phyloP scores from a whole-genome alignment of 805 yeast species.

The Kodamaea fukazawae region DNA sequence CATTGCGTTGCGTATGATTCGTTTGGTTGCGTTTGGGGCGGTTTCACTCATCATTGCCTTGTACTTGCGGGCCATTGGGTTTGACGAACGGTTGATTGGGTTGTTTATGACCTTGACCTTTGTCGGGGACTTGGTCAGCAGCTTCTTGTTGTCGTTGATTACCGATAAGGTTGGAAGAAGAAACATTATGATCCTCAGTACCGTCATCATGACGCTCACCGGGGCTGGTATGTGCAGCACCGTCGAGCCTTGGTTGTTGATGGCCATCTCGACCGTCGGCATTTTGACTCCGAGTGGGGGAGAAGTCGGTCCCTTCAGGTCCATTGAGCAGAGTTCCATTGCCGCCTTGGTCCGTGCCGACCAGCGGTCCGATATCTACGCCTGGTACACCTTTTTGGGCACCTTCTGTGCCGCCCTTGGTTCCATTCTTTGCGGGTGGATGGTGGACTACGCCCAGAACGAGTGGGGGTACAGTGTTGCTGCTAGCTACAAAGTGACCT shows the following conservation, averaged over 20 bases:
- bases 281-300: conserved; percentile 58
- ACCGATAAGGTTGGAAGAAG: conserved; percentile 51
- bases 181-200: conserved; percentile 37
- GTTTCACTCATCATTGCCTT: conserved; percentile 41
- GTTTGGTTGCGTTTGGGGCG: conserved; percentile 39
- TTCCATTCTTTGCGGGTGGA: conserved; percentile 37
- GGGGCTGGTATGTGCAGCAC: conserved; percentile 38
- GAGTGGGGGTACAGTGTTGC: conserved; percentile 17
- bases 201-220: conserved; percentile 41
- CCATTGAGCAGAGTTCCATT: conserved; percentile 53
- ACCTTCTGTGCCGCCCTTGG: conserved; percentile 48
- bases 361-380: conserved; percentile 51
- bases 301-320: conserved; percentile 58
- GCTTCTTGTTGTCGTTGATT: conserved; percentile 43
- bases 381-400: conserved; percentile 56
- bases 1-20: conserved; percentile 30
- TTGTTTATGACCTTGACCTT: conserved; percentile 46
- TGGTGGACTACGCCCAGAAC: conserved; percentile 17
- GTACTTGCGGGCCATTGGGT: conserved; percentile 41
- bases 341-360: conserved; percentile 44
- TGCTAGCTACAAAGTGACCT: conserved; percentile 30
- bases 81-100: conserved; percentile 46
- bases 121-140: conserved; percentile 50
- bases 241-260: conserved; percentile 32
- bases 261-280: conserved; percentile 44